Evolutionary conservation across 148 eudicot species (phyloP).

Genomic region (Mesembryanthemum crystallinum): DNA sequence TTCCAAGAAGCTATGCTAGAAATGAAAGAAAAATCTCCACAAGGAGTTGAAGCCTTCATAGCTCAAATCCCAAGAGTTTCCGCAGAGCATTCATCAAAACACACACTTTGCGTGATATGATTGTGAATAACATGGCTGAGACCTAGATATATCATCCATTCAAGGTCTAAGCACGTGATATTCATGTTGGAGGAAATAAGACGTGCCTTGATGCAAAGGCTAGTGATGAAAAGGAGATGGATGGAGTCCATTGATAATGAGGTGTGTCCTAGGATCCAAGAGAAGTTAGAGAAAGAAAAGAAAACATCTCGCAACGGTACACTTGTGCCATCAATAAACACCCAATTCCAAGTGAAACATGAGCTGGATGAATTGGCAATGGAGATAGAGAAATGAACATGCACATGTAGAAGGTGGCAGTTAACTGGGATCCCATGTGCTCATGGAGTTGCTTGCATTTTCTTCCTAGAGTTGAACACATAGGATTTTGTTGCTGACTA

Average conservation of each 20-base stretch:
- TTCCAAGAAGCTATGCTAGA: background rate
- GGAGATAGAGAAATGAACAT: too few relatives aligned
- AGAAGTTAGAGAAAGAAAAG: too few relatives aligned
- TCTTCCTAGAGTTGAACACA: too few relatives aligned
- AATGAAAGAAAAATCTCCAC: background rate
- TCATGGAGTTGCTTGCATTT: too few relatives aligned
- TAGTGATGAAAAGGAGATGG: background rate
- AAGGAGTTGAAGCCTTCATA: background rate
- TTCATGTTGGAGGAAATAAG: background rate
- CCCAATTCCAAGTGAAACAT: too few relatives aligned
- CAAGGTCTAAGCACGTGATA: background rate
- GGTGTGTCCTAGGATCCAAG: too few relatives aligned
- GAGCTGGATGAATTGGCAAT: too few relatives aligned
- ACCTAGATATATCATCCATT: background rate
- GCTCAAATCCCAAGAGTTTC: background rate
- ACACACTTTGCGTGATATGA: background rate
- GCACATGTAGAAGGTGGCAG: too few relatives aligned
- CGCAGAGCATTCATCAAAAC: background rate
- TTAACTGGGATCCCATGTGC: too few relatives aligned
- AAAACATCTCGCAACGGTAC: too few relatives aligned
- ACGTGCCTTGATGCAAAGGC: background rate
- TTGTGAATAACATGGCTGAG: background rate
- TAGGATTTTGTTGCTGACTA: background rate
- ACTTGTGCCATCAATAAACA: too few relatives aligned
- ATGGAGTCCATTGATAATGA: too few relatives aligned